Conservation (phyloP, 2,329 filamentous ascomycete genomes). For the Lachnellula cervina region DNA sequence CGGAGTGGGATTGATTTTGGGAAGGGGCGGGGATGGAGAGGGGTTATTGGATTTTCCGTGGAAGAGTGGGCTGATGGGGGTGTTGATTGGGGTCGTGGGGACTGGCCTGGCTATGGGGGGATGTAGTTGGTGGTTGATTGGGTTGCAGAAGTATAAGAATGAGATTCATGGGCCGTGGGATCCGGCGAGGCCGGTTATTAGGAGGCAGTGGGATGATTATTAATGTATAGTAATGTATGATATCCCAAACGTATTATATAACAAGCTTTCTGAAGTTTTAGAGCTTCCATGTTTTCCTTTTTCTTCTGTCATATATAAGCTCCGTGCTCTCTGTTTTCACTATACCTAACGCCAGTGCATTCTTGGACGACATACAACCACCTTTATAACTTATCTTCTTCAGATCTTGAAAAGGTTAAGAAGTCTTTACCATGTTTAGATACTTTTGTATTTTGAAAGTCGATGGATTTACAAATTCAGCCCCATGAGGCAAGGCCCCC, state of each 20-base stretch:
- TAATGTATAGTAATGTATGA: conserved; percentile 9
- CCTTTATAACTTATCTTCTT: too few species aligned
- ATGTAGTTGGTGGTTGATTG: conserved; percentile 97
- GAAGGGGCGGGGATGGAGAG: conserved; percentile 46
- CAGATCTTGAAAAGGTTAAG: too few species aligned
- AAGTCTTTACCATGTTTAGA: too few species aligned
- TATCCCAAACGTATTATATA: neutral
- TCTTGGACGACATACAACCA: neutral
- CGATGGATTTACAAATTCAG: too few species aligned
- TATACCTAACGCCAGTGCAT: conserved; percentile 2
- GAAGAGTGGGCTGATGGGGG: conserved; percentile 50
- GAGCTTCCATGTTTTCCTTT: neutral
- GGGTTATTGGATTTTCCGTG: conserved; percentile 44
- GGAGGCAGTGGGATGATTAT: conserved; percentile 43
- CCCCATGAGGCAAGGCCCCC: too few species aligned
- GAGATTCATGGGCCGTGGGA: conserved; percentile 98
- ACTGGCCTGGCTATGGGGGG: conserved; percentile 80
- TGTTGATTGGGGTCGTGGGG: conserved; percentile 68
- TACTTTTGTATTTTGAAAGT: too few species aligned
- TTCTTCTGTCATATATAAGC: neutral
- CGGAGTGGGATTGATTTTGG: conserved; percentile 63
- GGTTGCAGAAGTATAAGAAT: conserved; percentile 97
- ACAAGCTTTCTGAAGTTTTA: neutral
- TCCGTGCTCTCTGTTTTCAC: conserved; percentile 3
- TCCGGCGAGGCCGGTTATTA: conserved; percentile 81